Evolutionary conservation across 148 eudicot species (phyloP), one percentile per base, ranked within the genome.

Genomic region (Rhododendron simsii): DNA sequence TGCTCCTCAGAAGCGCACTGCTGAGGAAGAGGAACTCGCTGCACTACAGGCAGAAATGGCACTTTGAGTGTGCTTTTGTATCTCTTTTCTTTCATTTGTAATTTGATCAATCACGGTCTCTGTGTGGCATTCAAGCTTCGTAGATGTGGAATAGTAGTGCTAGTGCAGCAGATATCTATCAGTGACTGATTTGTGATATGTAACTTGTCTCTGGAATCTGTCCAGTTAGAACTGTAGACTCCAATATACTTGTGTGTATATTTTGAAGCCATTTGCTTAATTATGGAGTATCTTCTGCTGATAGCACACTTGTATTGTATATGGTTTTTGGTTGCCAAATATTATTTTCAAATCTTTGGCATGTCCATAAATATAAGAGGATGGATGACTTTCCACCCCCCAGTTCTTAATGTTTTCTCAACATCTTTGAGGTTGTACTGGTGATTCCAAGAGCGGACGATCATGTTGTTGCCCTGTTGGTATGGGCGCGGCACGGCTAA

Each of bases 41-140:
- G 94, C 94, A 37, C 80, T 94, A 85, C 94, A 92, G 89, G 93
- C 94, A 30, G 96, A 94, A 81, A 91, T 93, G 94, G 96, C 96
- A 26, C 92, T 93, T 59, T 92, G 87, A 91, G 86, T 85, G 28
- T 86, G 86, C 78, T 63, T n/a, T 59, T 39, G 35, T 18, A 10
- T 81, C n/a, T 28, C 33, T 14, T 47, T 47, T 80, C 67, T 84
- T 11, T 33, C 63, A 77, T 41, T 18, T 50, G 80, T 84, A 73
- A 85, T 85, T 79, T 28, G 80, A 80, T 84, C 79, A 48, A 47
- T 20, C 41, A 23, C 63, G 77, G 77, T 28, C 18, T 33, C 77
- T 2, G 28, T 59, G 79, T 35, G 78, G 78, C 73, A 45, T 39
- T 39, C 73, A 23, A 78, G 67, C 41, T 44, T 16, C 33, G 78